Conservation (phyloP, 2,329 filamentous ascomycete genomes). For the Meredithiella fracta region DNA sequence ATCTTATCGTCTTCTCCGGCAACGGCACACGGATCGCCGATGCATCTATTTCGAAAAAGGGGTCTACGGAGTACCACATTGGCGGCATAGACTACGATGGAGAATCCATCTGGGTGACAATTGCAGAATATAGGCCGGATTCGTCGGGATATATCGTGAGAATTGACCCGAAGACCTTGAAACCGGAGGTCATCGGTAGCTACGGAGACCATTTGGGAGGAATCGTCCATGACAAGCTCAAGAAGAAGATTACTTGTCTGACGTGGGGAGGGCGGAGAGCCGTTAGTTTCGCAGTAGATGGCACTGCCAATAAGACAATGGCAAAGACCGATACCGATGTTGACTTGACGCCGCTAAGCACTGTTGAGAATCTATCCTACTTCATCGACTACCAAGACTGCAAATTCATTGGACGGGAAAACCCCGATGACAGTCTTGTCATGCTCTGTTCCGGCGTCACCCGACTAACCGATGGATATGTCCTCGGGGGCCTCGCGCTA, state of each 20-base stretch:
- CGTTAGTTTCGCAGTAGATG: conserved; percentile 22
- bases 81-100: conserved; percentile 35
- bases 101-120: conserved; percentile 28
- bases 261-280: conserved; percentile 32
- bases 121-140: conserved; percentile 32
- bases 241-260: conserved; percentile 24
- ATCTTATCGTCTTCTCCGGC: conserved; percentile 29
- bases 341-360: conserved; percentile 15
- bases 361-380: conserved; percentile 25
- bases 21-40: conserved; percentile 28
- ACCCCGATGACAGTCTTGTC: conserved; percentile 23
- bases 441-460: conserved; percentile 33
- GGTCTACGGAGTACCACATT: conserved; percentile 28
- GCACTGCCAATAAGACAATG: neutral
- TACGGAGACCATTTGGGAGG: conserved; percentile 30
- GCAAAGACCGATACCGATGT: neutral
- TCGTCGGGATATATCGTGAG: conserved; percentile 28
- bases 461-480: conserved; percentile 17
- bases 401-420: conserved; percentile 30
- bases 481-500: conserved; percentile 30
- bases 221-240: conserved; percentile 26
- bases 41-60: conserved; percentile 25
- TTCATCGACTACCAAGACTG: conserved; percentile 36
- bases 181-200: conserved; percentile 22
- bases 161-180: conserved; percentile 23